These are phyloP conservation scores for Sporothrix brasiliensis DNA, from an alignment of 2,329 filamentous ascomycete species.

Conservation along the genomic window DNA sequence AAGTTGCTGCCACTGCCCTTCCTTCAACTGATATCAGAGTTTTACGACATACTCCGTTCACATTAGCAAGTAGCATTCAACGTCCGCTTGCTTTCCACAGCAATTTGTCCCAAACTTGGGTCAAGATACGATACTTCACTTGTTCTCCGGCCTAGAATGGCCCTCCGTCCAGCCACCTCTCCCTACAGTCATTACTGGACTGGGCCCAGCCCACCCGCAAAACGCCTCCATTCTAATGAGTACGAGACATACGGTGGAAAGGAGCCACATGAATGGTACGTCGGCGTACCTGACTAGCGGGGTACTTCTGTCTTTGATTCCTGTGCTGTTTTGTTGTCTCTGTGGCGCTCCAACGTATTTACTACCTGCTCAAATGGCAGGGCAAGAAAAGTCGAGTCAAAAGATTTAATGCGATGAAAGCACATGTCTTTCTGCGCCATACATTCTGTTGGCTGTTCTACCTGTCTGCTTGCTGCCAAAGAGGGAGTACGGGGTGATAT, in stretches of 20 bases:
- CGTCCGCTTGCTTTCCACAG: neutral
- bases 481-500: neutral
- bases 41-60: no score
- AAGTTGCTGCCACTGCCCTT: no score
- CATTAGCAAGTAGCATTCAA: no score
- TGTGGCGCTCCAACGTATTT: slow-evolving; percentile 14
- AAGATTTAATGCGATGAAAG: no score
- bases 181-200: neutral
- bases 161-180: neutral
- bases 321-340: neutral
- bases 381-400: neutral
- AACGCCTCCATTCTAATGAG: neutral
- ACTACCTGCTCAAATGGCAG: neutral
- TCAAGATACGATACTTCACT: neutral
- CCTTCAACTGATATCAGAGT: no score
- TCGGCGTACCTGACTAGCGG: slow-evolving; percentile 30
- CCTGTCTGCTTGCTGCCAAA: neutral
- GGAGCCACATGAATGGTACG: neutral
- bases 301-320: slow-evolving; percentile 3
- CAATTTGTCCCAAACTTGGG: neutral
- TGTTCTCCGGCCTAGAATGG: neutral
- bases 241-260: neutral
- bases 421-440: neutral
- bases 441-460: neutral
- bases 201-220: neutral